These are phyloP conservation scores for Poteriospumella lacustris DNA, from an alignment of 108 stramenopile species.

Conservation along the genomic window DNA sequence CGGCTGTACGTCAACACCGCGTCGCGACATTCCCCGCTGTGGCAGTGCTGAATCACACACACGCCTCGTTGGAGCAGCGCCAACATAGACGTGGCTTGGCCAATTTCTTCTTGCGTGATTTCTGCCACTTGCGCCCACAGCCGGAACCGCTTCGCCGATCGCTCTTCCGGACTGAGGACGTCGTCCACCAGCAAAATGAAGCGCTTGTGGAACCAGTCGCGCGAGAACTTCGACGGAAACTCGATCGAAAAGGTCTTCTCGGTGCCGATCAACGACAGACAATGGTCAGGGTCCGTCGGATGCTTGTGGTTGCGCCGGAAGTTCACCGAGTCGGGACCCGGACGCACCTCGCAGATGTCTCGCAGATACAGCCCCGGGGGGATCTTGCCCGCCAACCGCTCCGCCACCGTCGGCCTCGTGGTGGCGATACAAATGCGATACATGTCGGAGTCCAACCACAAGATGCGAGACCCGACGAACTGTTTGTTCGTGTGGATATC, in stretches of 20 bases:
- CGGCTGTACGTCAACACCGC: too few relatives aligned
- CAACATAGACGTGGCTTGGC: too few relatives aligned
- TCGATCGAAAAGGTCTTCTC: background rate
- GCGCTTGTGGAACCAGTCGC: conserved; percentile 15
- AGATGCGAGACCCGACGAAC: background rate
- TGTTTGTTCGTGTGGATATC: background rate
- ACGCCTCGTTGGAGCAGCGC: too few relatives aligned
- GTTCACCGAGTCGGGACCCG: background rate
- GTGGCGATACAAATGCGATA: conserved; percentile 15
- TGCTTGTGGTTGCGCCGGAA: background rate
- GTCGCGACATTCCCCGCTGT: too few relatives aligned
- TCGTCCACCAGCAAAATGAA: conserved; percentile 9
- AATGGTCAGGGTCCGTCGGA: background rate
- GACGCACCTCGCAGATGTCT: conserved; percentile 21
- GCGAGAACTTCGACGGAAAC: conserved; percentile 14
- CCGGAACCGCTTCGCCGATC: too few relatives aligned
- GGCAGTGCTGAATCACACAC: too few relatives aligned
- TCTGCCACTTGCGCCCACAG: too few relatives aligned
- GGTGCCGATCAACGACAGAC: conserved; percentile 18
- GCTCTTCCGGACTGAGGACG: too few relatives aligned
- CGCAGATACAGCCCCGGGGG: conserved; percentile 22
- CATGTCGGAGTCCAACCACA: conserved; percentile 13
- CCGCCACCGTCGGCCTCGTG: background rate
- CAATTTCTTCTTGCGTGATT: too few relatives aligned
- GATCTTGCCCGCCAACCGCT: conserved; percentile 11